phyloP scores from a whole-genome alignment of 306 rosid species.

The Cercis canadensis region DNA sequence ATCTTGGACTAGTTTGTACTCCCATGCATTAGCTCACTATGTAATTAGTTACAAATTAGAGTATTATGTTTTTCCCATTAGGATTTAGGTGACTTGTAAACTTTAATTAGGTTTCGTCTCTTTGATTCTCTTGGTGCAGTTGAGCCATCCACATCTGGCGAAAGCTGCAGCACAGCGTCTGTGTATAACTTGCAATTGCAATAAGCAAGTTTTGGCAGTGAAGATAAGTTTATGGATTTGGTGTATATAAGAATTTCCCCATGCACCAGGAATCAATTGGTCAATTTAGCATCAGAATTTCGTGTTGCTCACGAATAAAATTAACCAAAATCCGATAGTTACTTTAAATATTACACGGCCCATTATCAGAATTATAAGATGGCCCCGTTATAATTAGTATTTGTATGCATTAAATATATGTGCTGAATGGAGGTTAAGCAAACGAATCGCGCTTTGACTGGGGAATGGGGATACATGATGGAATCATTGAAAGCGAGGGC shows the following conservation, averaged over 20 bases:
- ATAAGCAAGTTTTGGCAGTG: background rate
- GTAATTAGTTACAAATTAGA: too few relatives aligned
- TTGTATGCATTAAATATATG: too few relatives aligned
- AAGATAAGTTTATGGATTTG: background rate
- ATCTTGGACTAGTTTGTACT: too few relatives aligned
- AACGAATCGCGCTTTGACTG: slow-evolving; percentile 15
- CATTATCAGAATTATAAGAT: background rate
- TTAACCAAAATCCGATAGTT: background rate
- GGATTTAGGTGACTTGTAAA: too few relatives aligned
- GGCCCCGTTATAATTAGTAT: too few relatives aligned
- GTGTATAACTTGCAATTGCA: slow-evolving; percentile 11
- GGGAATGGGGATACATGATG: slow-evolving; percentile 1
- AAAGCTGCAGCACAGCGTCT: slow-evolving; percentile 24
- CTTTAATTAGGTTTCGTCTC: background rate
- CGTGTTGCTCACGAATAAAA: too few relatives aligned
- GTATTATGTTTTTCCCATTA: too few relatives aligned
- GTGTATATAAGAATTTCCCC: background rate
- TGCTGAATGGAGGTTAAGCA: background rate
- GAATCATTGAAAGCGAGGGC: slow-evolving; percentile 10
- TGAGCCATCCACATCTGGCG: slow-evolving; percentile 46
- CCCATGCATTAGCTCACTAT: too few relatives aligned
- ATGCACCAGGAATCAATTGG: too few relatives aligned
- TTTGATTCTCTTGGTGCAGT: background rate
- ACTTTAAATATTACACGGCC: background rate
- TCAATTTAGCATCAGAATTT: too few relatives aligned